These are phyloP conservation scores for Leccinum boreale DNA, from an alignment of 768 basidiomycete species.

Conservation along the genomic window DNA sequence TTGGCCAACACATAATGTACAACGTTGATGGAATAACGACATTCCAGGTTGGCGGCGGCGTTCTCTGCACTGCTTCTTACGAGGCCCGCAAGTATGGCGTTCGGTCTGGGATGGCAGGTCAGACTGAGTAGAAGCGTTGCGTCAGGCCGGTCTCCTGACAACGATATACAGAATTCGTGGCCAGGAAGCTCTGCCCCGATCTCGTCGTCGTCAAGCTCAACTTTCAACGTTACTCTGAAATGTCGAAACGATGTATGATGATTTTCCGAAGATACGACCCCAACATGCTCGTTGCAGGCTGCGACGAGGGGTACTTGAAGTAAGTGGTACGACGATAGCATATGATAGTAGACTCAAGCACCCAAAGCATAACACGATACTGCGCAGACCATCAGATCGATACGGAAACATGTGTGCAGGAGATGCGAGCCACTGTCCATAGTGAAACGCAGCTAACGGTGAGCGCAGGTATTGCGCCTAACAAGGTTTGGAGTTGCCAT, in stretches of 20 bases:
- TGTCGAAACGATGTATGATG: constrained; percentile 68
- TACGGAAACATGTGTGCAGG: constrained; percentile 70
- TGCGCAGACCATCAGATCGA: constrained; percentile 64
- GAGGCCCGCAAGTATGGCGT: constrained; percentile 89
- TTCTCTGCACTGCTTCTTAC: constrained; percentile 87
- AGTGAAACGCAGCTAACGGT: constrained; percentile 83
- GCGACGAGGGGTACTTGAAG: constrained; percentile 94
- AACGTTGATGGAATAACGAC: constrained; percentile 2
- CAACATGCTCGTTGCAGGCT: constrained; percentile 69
- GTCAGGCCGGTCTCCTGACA: not conserved
- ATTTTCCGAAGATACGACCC: constrained; percentile 73
- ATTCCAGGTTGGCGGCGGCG: constrained; percentile 70
- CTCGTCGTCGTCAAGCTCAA: constrained; percentile 65
- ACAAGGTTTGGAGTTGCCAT: constrained; percentile 59
- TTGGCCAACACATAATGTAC: not conserved
- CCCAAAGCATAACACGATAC: constrained; percentile 74
- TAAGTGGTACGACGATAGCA: constrained; percentile 32
- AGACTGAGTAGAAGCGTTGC: constrained; percentile 6
- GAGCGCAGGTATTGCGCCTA: constrained; percentile 94
- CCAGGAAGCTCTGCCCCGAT: constrained; percentile 90
- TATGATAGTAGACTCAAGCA: constrained; percentile 6
- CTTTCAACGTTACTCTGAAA: constrained; percentile 61
- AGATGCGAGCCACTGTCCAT: constrained; percentile 72
- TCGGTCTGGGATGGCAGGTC: constrained; percentile 94
- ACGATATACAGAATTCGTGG: constrained; percentile 67